Evolutionary conservation across 2,329 filamentous ascomycete species (phyloP), one percentile per base, ranked within the genome.

Genomic region (Pseudogymnoascus sp.): DNA sequence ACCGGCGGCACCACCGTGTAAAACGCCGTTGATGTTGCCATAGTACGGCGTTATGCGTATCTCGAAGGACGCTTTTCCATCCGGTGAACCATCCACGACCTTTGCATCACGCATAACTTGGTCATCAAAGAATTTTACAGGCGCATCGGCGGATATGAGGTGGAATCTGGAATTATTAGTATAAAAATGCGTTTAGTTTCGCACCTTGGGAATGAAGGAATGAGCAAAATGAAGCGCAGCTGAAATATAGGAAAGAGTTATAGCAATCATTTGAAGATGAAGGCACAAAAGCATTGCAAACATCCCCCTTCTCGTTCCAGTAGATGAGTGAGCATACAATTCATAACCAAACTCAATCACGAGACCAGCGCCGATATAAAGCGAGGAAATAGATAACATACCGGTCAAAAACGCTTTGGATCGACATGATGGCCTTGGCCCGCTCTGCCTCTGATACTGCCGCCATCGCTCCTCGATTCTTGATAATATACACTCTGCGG

Each of bases 1-100:
- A 0, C 79, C 78, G 2, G 80, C 80, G 2, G 80, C 80, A 5
- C 81, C 81, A 17, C 81, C 81, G 67, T 84, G 81, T 65, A 84
- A 74, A 33, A 78, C 79, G 1, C 75, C 75, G 33, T 74, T 73
- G 48, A 75, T 68, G 68, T 83, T 84, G 64, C 76, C 75, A 60
- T 82, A 77, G 55, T 71, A 69, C 9, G 68, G 67, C 8, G 77
- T 74, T 13, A 82, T 77, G 3, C 67, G 71, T 64, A 83, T 74
- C 21, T 73, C 74, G 67, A 78, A 81, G 4, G 75, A 74, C 2
- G 72, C 73, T 0, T 72, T 74, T 8, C 75, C 71, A 12, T 67
- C 65, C 0, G 68, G 9, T 2, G 69, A 69, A 10, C 72, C 73
- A 51, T 73, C 68, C 0, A 74, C 29, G 8, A 76, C 63, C 17